phyloP scores from a whole-genome alignment of 2,329 filamentous ascomycete species.

The Xylaria sp. region DNA sequence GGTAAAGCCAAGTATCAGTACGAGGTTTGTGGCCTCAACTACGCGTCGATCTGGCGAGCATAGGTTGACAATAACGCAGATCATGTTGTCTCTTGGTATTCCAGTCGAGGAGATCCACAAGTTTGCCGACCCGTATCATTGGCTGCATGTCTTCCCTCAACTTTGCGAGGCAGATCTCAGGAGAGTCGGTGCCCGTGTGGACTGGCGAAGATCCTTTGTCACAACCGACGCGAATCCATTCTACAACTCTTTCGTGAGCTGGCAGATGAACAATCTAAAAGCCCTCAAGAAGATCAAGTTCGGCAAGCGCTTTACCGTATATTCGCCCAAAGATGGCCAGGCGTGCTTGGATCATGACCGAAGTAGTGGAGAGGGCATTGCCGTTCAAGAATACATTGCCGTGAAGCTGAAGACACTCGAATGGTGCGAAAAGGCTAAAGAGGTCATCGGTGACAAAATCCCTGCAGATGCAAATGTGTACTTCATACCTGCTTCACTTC shows the following conservation, averaged over 20 bases:
- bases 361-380: conserved; percentile 81
- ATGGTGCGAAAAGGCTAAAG: conserved; percentile 81
- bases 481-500: conserved; percentile 89
- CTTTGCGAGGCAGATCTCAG: conserved; percentile 81
- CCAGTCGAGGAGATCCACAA: conserved; percentile 88
- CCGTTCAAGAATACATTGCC: conserved; percentile 90
- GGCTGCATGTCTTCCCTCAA: conserved; percentile 93
- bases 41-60: neutral
- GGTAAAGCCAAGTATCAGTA: conserved; percentile 96
- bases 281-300: conserved; percentile 94
- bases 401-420: conserved; percentile 91
- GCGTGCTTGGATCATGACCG: conserved; percentile 90
- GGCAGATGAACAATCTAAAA: conserved; percentile 95
- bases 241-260: conserved; percentile 93
- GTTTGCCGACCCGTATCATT: conserved; percentile 90
- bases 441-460: conserved; percentile 79
- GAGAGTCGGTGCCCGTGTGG: conserved; percentile 85
- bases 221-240: conserved; percentile 97
- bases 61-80: conserved; percentile 52
- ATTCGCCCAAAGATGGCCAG: conserved; percentile 88
- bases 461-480: conserved; percentile 83
- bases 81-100: conserved; percentile 91
- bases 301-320: conserved; percentile 91
- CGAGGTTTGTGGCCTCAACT: conserved; percentile 66
- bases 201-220: conserved; percentile 92